Conservation (phyloP, 139 green algal genomes). For the Tetradesmus obliquus region DNA sequence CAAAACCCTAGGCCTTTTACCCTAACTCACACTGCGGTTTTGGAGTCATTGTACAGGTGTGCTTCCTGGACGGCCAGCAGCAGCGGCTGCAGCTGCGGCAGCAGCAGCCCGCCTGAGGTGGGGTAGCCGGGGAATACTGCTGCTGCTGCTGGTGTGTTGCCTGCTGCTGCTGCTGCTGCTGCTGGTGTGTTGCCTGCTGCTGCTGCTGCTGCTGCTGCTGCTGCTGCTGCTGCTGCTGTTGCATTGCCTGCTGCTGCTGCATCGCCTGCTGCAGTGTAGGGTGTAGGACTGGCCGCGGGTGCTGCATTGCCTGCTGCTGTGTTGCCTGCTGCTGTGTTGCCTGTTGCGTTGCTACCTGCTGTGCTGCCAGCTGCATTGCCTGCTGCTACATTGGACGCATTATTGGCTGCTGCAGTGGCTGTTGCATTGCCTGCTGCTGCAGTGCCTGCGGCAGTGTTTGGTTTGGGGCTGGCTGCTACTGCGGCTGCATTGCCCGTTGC, state of each 20-base stretch:
- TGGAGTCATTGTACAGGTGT: slow-evolving; percentile 42
- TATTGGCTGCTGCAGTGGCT: not conserved
- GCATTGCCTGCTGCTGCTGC: not conserved
- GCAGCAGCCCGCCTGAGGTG: not conserved
- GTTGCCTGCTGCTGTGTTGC: not conserved
- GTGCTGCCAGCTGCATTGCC: not conserved
- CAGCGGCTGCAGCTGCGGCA: slow-evolving; percentile 22
- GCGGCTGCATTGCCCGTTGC: not conserved
- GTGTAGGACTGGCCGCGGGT: not conserved
- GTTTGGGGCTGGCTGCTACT: not conserved
- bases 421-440: too few relatives aligned
- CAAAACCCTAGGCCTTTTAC: too few relatives aligned
- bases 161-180: too few relatives aligned
- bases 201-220: not conserved
- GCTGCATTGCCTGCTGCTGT: too few relatives aligned
- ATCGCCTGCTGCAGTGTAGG: not conserved
- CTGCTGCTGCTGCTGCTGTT: not conserved
- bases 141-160: too few relatives aligned
- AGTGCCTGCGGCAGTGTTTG: not conserved
- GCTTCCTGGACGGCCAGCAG: slow-evolving; percentile 24
- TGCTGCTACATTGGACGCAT: not conserved
- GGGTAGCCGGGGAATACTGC: not conserved
- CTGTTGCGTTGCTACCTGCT: not conserved
- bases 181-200: too few relatives aligned
- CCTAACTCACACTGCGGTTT: slow-evolving; percentile 23